Evolutionary conservation across 169 alveolate genomes (phyloP).

Genomic region (Cryptosporidium sp.): DNA sequence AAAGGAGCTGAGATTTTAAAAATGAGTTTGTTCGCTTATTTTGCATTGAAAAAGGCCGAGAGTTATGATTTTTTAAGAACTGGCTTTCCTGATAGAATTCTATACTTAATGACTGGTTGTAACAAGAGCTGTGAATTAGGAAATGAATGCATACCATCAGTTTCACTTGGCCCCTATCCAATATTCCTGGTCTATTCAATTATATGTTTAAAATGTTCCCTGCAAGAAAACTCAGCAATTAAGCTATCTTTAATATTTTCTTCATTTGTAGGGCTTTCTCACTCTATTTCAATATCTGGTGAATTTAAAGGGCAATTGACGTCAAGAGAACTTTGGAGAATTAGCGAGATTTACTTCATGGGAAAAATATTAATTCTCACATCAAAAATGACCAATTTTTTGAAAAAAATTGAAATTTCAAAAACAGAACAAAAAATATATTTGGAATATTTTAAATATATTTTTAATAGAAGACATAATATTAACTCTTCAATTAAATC

Average conservation of each 20-base stretch:
- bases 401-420: neutral
- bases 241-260: constrained; percentile 27
- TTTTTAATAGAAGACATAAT: constrained; percentile 17
- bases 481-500: neutral
- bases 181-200: constrained; percentile 24
- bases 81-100: constrained; percentile 56
- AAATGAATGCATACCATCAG: constrained; percentile 40
- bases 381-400: neutral
- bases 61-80: neutral
- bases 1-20: constrained; percentile 73
- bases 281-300: constrained; percentile 14
- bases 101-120: constrained; percentile 78
- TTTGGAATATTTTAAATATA: constrained; percentile 39
- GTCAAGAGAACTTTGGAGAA: constrained; percentile 39
- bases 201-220: constrained; percentile 20
- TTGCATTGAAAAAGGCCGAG: constrained; percentile 59
- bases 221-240: constrained; percentile 4
- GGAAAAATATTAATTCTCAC: constrained; percentile 14
- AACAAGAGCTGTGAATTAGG: constrained; percentile 45
- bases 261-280: constrained; percentile 41
- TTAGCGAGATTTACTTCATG: constrained; percentile 45
- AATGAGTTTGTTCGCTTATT: constrained; percentile 71
- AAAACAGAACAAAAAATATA: constrained; percentile 8
- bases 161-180: constrained; percentile 31
- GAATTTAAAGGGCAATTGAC: neutral